Evolutionary conservation across 2,329 filamentous ascomycete genomes (phyloP), one percentile per base, ranked within the genome.

Genomic region (Canariomyces notabilis): DNA sequence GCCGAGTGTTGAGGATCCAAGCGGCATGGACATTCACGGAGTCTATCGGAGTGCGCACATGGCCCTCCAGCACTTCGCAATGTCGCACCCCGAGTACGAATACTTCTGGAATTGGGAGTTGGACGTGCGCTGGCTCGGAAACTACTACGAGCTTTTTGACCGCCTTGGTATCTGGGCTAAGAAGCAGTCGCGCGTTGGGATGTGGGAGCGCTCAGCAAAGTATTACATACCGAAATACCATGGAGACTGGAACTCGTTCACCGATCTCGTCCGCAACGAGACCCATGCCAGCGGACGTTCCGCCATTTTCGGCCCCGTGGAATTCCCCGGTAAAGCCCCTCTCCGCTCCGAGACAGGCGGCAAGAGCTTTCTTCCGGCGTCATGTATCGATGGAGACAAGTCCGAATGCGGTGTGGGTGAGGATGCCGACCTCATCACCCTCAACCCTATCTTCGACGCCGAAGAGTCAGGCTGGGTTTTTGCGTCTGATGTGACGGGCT

Each of bases 401-500:
- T 29, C 51, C 2, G 9, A 75, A 78, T 88, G 85, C 65, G 85
- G 84, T 47, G 77, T 87, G 5, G 80, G 77, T 50, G 84, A 89
- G 63, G 76, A 82, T 19, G 85, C 85, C 4, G 85, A 89, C 58
- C 73, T 89, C 42, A 88, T 90, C 61, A 86, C 83, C 0, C 77
- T 89, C 56, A 87, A 88, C 61, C 86, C 86, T 0, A 74, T 89
- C 33, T 89, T 89, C 59, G 83, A 89, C 57, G 76, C 83, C 0
- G 74, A 81, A 7, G 70, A 77, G 43, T 88, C 84, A 3, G 82
- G 82, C 42, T 89, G 85, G 85, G 77, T 87, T 33, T 82, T 89
- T 47, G 72, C 77, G 4, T 73, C 82, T 50, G 84, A 88, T 54
- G 75, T 85, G 14, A 87, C 83, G 0, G 85, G 84, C 38, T 88